These are phyloP conservation scores for Cutaneotrichosporon sp. DNA, from an alignment of 1,284 basidiomycete genomes.

Conservation along the genomic window DNA sequence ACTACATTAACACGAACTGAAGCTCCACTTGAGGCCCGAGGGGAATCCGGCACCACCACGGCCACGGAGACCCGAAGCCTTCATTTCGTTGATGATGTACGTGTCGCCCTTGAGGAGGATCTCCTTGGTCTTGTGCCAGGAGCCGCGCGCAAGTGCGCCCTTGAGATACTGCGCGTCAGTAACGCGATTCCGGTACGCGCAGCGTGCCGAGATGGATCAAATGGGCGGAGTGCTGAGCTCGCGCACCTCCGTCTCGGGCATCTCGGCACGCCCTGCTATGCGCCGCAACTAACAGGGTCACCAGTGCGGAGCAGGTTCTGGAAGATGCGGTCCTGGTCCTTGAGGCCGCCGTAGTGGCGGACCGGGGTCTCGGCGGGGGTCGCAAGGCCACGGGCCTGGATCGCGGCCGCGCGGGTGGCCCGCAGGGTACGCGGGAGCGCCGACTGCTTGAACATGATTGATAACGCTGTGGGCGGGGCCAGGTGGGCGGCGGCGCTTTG, in stretches of 20 bases:
- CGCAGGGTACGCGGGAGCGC: constrained; percentile 15
- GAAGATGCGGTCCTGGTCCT: constrained; percentile 79
- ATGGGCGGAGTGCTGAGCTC: background rate
- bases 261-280: background rate
- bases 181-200: background rate
- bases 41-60: constrained; percentile 98
- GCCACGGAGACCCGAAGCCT: constrained; percentile 92
- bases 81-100: constrained; percentile 88
- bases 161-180: constrained; percentile 58
- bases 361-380: constrained; percentile 75
- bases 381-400: constrained; percentile 56
- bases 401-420: constrained; percentile 5
- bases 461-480: background rate
- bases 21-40: constrained; percentile 95
- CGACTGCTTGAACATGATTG: constrained; percentile 15
- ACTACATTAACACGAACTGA: constrained; percentile 59
- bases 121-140: constrained; percentile 98
- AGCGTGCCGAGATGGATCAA: background rate
- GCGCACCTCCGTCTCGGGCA: background rate
- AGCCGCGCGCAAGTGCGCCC: constrained; percentile 84
- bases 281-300: constrained; percentile 5
- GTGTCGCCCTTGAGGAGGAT: constrained; percentile 81
- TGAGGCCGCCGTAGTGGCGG: constrained; percentile 80
- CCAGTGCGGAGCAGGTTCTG: constrained; percentile 5
- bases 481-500: constrained; percentile 10